Conservation (phyloP, 257 asterid genomes). For the Solanum ossicruentum region DNA sequence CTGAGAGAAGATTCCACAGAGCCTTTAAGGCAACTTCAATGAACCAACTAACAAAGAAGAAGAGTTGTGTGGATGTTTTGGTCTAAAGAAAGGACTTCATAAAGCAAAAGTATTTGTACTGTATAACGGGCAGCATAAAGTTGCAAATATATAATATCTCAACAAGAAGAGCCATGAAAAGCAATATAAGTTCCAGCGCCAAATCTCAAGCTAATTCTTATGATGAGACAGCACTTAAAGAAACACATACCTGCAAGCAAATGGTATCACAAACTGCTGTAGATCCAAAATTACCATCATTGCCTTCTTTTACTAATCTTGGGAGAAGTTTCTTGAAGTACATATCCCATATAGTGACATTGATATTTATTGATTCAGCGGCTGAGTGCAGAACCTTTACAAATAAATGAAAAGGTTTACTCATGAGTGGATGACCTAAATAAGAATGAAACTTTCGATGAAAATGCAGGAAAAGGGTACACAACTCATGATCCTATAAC, state of each 20-base stretch:
- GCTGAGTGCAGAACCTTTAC: conserved; percentile 70
- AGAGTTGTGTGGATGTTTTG: neutral
- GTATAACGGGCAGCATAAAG: neutral
- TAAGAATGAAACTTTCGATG: neutral
- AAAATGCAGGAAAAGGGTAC: neutral
- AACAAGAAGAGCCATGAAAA: neutral
- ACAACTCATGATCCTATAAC: neutral
- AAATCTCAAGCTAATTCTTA: neutral
- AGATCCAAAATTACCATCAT: conserved; percentile 85
- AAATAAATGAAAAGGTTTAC: neutral
- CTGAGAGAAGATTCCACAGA: neutral
- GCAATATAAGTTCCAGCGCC: neutral
- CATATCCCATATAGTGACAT: conserved; percentile 64
- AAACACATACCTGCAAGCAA: conserved; percentile 71
- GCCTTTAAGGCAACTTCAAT: neutral
- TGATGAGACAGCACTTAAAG: neutral
- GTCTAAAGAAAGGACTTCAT: neutral
- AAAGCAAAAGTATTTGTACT: neutral
- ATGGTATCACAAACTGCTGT: conserved; percentile 73
- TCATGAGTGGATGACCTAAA: neutral
- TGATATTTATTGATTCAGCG: conserved; percentile 70
- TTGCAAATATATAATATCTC: neutral
- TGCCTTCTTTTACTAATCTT: conserved; percentile 59
- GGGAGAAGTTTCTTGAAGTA: conserved; percentile 79
- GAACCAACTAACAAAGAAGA: neutral